phyloP scores from a whole-genome alignment of 129 eudicot genomes.

The Centrapalus pauciflorus region DNA sequence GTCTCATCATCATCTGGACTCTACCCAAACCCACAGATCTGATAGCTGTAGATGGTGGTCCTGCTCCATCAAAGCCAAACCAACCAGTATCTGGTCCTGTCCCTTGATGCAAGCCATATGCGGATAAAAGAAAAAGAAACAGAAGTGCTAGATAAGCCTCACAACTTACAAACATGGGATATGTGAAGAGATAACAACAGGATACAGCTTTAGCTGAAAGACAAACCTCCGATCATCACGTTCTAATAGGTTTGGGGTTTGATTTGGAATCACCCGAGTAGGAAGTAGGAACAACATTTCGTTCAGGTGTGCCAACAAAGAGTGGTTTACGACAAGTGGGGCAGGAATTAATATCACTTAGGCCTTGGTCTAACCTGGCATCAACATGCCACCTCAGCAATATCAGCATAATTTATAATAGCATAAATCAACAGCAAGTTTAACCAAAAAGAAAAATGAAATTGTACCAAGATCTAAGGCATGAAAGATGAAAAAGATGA shows the following conservation, averaged over 20 bases:
- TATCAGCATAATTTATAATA: background rate
- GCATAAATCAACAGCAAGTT: background rate
- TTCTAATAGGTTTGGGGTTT: slow-evolving; percentile 36
- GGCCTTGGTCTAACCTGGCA: slow-evolving; percentile 68
- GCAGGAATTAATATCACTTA: slow-evolving; percentile 53
- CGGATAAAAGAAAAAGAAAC: background rate
- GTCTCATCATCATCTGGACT: slow-evolving; percentile 76
- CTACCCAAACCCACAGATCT: slow-evolving; percentile 53
- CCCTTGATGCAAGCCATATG: no score
- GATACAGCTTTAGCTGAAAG: no score
- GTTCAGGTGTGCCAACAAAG: slow-evolving; percentile 55
- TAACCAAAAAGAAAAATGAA: no score
- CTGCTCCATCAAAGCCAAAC: slow-evolving; percentile 70
- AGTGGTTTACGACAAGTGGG: no score
- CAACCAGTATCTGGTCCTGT: slow-evolving; percentile 48
- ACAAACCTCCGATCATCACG: no score
- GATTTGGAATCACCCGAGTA: slow-evolving; percentile 39
- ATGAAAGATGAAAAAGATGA: no score
- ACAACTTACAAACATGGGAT: no score
- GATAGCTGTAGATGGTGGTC: slow-evolving; percentile 47
- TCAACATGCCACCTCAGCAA: background rate
- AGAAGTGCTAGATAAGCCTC: no score
- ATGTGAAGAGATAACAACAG: no score
- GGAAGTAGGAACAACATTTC: slow-evolving; percentile 23
- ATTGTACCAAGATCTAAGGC: no score